Evolutionary conservation across 139 green algal genomes (phyloP).

Genomic region (Tetraselmis striata): DNA sequence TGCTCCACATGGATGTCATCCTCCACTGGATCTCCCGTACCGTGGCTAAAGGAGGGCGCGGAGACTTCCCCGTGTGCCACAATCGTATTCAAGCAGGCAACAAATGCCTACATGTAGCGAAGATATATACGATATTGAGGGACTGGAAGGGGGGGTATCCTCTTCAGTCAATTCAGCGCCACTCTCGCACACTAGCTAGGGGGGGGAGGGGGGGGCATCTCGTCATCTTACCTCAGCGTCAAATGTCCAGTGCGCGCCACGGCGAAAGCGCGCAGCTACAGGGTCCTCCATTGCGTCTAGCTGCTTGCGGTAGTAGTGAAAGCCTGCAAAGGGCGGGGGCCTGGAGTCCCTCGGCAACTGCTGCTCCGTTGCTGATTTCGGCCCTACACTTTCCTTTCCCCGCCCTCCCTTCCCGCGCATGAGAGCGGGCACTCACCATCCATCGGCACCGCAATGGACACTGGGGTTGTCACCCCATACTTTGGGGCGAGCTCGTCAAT

Average conservation of each 20-base stretch:
- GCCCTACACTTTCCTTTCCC: too few species aligned
- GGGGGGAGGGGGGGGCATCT: too few species aligned
- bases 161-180: too few species aligned
- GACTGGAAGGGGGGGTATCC: too few species aligned
- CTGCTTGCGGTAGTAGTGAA: constrained; percentile 71
- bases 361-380: too few species aligned
- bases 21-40: constrained; percentile 56
- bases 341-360: too few species aligned
- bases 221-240: constrained; percentile 40
- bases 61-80: constrained; percentile 13
- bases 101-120: not conserved
- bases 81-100: not conserved
- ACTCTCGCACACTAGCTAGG: too few species aligned
- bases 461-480: not conserved
- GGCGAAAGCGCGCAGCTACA: constrained; percentile 43
- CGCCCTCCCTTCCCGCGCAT: too few species aligned
- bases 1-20: constrained; percentile 42
- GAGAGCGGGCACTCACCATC: too few species aligned
- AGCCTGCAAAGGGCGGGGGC: constrained; percentile 48
- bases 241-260: constrained; percentile 81
- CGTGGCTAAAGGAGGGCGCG: constrained; percentile 85
- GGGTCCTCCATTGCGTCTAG: constrained; percentile 73
- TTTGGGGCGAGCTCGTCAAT: constrained; percentile 34
- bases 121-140: too few species aligned
- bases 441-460: constrained; percentile 59